Percentiles rank a stretch among this genome's conserved stretches.
phyloP scores from a whole-genome alignment of 345 rosid species.

The Salix caprea region DNA sequence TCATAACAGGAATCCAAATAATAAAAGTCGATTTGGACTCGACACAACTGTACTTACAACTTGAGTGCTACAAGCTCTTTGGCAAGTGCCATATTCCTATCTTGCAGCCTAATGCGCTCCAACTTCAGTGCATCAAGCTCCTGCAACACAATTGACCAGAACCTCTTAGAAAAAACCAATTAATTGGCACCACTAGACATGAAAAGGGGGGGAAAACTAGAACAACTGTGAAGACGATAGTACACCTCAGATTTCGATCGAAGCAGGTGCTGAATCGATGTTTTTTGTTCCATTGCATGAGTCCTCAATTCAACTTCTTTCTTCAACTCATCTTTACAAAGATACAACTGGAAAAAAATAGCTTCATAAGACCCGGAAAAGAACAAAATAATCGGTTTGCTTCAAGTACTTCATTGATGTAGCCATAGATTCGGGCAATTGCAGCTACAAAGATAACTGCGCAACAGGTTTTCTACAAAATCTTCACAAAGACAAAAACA shows the following conservation, averaged over 20 bases:
- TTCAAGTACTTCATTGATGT: background rate
- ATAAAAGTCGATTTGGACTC: background rate
- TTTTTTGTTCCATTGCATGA: conserved; percentile 55
- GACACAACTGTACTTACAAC: conserved; percentile 42
- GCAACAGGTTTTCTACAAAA: background rate
- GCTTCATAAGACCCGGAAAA: background rate
- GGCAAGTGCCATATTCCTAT: conserved; percentile 72
- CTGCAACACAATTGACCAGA: conserved; percentile 32
- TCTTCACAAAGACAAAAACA: background rate
- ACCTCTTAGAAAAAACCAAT: background rate
- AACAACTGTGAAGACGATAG: background rate
- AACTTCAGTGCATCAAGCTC: conserved; percentile 49
- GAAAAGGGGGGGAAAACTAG: background rate
- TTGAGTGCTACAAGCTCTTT: conserved; percentile 88
- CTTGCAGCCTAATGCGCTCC: conserved; percentile 52
- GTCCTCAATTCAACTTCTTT: conserved; percentile 48
- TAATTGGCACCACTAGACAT: background rate
- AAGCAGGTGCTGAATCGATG: conserved; percentile 42
- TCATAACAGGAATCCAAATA: background rate
- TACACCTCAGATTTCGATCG: conserved; percentile 57
- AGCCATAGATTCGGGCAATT: background rate
- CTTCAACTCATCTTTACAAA: conserved; percentile 42
- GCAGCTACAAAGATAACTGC: background rate
- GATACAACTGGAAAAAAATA: conserved; percentile 45
- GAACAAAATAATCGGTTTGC: background rate